Conservation (phyloP, 1,284 basidiomycete species). For the Heterobasidion annosum region DNA sequence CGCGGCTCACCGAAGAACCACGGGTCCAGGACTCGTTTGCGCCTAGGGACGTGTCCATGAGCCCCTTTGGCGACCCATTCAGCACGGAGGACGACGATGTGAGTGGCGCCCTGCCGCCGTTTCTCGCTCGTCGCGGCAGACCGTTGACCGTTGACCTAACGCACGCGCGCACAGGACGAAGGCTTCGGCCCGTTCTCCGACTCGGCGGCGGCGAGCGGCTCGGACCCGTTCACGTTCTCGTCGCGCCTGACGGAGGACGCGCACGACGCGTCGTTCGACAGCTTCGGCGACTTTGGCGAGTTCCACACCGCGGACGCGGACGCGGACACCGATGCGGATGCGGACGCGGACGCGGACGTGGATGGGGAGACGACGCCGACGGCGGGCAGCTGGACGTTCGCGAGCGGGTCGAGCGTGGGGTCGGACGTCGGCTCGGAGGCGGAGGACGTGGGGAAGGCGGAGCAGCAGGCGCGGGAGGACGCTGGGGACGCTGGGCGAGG, state of each 20-base stretch:
- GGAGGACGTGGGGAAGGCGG: not conserved
- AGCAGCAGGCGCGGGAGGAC: no score
- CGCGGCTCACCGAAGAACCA: not conserved
- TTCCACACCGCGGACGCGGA: conserved; percentile 46
- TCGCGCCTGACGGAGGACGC: conserved; percentile 39
- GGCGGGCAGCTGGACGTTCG: conserved; percentile 59
- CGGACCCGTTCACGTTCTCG: conserved; percentile 54
- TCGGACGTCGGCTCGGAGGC: conserved; percentile 10
- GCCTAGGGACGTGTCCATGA: conserved; percentile 7
- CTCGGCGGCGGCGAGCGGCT: conserved; percentile 32
- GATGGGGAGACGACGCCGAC: conserved; percentile 51
- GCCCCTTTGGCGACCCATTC: conserved; percentile 14
- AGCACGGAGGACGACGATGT: conserved; percentile 36
- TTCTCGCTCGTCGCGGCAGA: not conserved
- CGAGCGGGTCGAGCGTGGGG: conserved; percentile 31
- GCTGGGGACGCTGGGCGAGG: no score
- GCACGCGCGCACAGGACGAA: conserved; percentile 33
- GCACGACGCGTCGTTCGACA: conserved; percentile 56
- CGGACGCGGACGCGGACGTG: no score
- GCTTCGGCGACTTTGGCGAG: conserved; percentile 71
- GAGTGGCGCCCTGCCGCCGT: conserved; percentile 11
- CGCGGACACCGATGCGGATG: no score
- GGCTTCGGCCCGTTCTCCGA: conserved; percentile 72
- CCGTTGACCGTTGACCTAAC: not conserved
- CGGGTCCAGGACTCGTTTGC: conserved; percentile 23